Base-by-base conservation (phyloP, 1,284 basidiomycete genomes). In the Grifola frondosa region DNA sequence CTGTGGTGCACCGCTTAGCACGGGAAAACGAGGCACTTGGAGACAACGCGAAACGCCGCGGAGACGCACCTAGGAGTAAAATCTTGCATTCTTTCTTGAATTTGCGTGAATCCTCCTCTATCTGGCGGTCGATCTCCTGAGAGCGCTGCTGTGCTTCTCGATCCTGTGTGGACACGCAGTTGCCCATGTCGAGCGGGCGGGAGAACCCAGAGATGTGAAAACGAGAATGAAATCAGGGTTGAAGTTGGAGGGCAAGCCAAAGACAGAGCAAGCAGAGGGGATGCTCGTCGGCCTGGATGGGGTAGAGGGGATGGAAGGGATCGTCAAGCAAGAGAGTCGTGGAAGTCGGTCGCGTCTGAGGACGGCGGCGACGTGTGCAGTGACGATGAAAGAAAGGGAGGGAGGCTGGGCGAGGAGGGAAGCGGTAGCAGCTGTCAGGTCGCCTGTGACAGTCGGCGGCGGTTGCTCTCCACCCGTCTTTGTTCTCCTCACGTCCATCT, bases 61-160 rank as follows among this genome's bases (percentile, higher is more conserved):
- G 16, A 46, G 19, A 75, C 87, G 43, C 50, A 90, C 92, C 94
- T 5, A 97, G 75, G 16, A 98, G 73, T 19, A 97, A 69, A 54
- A 98, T 94, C 76, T 97, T 97, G 77, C 90, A 95, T 68, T 97
- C 94, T 61, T 88, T 86, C 66, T 87, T 88, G 58, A 91, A 89
- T 67, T 72, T 77, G 59, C 76, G 76, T 16, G 74, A 74, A 61
- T 88, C 86, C 66, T 87, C 83, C 58, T 88, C 81, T 31, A 89
- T 78, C 64, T 80, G 75, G 42, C 71, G 74, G 72, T 89, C 85
- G 55, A 89, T 89, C 54, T 74, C 73, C 56, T 84, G 79, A 40
- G 84, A 89, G 60, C 77, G 76, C 51, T 82, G 77, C 62, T 77
- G 84, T 52, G 76, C 81, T 22, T 70, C 75, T 46, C 73, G 73